These are phyloP conservation scores for Microbotryum silenes-acaulis DNA, from an alignment of 1,284 basidiomycete genomes.

Conservation along the genomic window DNA sequence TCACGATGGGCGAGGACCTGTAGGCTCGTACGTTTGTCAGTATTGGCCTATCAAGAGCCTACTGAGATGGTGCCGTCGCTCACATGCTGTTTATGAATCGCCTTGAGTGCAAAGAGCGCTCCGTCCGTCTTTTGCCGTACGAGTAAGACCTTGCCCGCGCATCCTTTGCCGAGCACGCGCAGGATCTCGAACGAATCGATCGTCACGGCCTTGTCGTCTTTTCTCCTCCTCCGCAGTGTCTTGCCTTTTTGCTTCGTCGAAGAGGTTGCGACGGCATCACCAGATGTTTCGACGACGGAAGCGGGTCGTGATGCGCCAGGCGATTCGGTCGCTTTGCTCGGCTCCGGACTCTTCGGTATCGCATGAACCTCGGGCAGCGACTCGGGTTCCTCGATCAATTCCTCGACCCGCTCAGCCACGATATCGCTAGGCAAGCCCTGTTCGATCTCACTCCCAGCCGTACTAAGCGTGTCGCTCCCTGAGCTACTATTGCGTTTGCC, in stretches of 20 bases:
- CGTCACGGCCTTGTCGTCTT: conserved; percentile 2
- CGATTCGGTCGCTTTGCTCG: no score
- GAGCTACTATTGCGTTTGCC: no score
- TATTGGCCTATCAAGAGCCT: no score
- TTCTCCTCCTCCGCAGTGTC: no score
- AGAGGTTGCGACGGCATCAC: not conserved
- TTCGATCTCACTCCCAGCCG: no score
- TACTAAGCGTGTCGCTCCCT: no score
- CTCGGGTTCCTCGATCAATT: no score
- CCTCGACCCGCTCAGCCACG: no score
- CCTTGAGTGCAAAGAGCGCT: conserved; percentile 83
- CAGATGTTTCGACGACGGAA: not conserved
- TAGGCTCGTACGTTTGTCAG: not conserved
- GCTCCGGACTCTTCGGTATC: no score
- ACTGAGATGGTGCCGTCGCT: not conserved
- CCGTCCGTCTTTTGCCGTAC: conserved; percentile 56
- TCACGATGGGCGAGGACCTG: conserved; percentile 94
- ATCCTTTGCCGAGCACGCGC: conserved; percentile 89
- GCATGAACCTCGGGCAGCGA: no score
- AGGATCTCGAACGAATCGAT: conserved; percentile 94
- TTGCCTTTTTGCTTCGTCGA: no score
- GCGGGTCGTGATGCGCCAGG: not conserved
- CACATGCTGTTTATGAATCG: conserved; percentile 72
- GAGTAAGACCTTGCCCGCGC: conserved; percentile 66
- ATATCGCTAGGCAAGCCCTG: no score